A percentile compares a stretch with the other conserved stretches of the same genome.
phyloP scores from a whole-genome alignment of 345 rosid species.

The Litchi chinensis region DNA sequence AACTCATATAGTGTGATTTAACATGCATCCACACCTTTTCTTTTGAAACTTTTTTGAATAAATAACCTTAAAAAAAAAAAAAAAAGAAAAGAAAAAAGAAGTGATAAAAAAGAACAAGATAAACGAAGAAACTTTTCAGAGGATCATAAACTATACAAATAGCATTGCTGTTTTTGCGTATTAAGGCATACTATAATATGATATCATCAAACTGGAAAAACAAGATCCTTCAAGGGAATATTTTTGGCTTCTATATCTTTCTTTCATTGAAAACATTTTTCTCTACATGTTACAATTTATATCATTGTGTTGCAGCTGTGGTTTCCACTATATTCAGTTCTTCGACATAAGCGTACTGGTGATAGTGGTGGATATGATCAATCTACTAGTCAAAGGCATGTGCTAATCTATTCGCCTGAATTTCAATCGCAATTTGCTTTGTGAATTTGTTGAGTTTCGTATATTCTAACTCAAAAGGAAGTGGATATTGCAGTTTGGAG shows the following conservation, averaged over 20 bases:
- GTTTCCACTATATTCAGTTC: conserved; percentile 89
- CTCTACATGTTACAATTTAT: not conserved
- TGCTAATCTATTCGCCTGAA: conserved; percentile 1
- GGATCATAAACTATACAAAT: not conserved
- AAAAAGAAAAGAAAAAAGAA: no score
- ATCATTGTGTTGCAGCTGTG: conserved; percentile 72
- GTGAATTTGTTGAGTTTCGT: not conserved
- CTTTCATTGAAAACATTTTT: not conserved
- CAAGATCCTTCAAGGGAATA: conserved; percentile 2
- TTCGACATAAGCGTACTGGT: conserved; percentile 45
- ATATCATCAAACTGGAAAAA: not conserved
- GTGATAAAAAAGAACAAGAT: not conserved
- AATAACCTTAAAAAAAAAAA: not conserved
- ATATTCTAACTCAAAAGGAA: conserved; percentile 23
- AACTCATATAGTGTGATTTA: not conserved
- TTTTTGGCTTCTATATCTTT: not conserved
- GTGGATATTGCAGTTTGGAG: conserved; percentile 64
- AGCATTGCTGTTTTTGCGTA: not conserved
- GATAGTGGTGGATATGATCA: conserved; percentile 47
- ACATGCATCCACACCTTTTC: not conserved
- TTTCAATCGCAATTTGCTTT: conserved; percentile 3
- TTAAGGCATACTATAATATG: not conserved
- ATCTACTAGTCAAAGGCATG: conserved; percentile 68
- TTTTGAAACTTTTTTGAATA: not conserved
- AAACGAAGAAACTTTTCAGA: not conserved